Evolutionary conservation across 1,139 yeast genomes (phyloP), one percentile per base, ranked within the genome.

Genomic region (Lodderomyces metapsilosis): DNA sequence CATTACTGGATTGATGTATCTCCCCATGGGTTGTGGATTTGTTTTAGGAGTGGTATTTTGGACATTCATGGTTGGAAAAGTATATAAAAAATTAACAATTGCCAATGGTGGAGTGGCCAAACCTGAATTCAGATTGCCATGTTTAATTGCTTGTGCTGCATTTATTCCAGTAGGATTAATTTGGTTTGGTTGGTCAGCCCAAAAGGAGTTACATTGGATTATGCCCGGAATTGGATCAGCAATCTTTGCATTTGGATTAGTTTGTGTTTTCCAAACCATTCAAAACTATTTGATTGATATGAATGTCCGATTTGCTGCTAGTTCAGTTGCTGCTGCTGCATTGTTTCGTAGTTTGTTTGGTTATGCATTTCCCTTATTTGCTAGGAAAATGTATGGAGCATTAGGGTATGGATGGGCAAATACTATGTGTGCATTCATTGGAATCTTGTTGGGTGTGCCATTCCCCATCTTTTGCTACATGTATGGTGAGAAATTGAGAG

Each of bases 181-280:
- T 16, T 69, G 74, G 74, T 71, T 67, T 47, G 77, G 77, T 12
- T 71, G 76, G 76, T 65, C 72, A 20, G 75, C 71, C 2, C 57
- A 70, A 49, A 54, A 58, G 44, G 56, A 64, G 43, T 52, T 69
- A 30, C 76, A 67, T 47, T 71, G 76, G 76, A 67, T 71, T 24
- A 68, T 69, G 73, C 76, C 76, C 1, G 67, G 71, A 3, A 59
- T 70, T 39, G 76, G 76, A 5, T 60, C 70, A 10, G 74, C 61
- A 1, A 61, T 71, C 8, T 71, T 69, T 61, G 74, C 73, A 2
- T 68, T 69, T 54, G 72, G 73, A 1, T 58, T 71, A 34, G 69
- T 69, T 12, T 68, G 75, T 49, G 75, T 71, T 5, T 71, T 71
- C 54, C 75, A 69, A 49, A 56, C 73, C 3, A 60, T 64, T 27